A percentile compares a stretch with the other conserved stretches of the same genome.
These are phyloP conservation scores for Talaromyces sp. DNA, from an alignment of 2,329 filamentous ascomycete genomes.

Conservation along the genomic window DNA sequence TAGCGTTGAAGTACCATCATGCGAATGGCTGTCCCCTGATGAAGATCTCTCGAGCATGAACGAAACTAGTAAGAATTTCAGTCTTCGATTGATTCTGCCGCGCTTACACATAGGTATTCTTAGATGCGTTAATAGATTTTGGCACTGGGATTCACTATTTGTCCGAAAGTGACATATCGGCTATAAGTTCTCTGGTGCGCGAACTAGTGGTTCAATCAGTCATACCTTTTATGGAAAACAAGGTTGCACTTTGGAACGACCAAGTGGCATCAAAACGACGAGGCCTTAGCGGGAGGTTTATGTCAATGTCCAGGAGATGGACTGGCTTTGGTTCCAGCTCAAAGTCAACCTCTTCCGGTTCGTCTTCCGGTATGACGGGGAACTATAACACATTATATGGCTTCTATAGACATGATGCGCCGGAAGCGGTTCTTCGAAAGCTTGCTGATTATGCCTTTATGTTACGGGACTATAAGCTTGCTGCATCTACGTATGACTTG, in stretches of 20 bases:
- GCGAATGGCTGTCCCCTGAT: slow-evolving; percentile 81
- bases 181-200: slow-evolving; percentile 80
- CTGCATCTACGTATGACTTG: slow-evolving; percentile 86
- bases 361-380: slow-evolving; percentile 37
- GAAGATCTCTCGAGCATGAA: slow-evolving; percentile 77
- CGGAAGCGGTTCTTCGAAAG: slow-evolving; percentile 88
- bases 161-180: slow-evolving; percentile 85
- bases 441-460: slow-evolving; percentile 95
- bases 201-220: slow-evolving; percentile 95
- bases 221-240: slow-evolving; percentile 91
- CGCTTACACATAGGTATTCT: slow-evolving; percentile 20
- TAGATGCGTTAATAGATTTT: slow-evolving; percentile 49
- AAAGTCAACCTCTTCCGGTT: slow-evolving; percentile 51
- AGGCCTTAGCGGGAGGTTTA: slow-evolving; percentile 87
- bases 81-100: background rate
- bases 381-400: slow-evolving; percentile 76
- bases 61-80: slow-evolving; percentile 48
- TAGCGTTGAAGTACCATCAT: slow-evolving; percentile 71
- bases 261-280: slow-evolving; percentile 86
- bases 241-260: slow-evolving; percentile 90
- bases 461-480: slow-evolving; percentile 92
- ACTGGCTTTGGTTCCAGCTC: slow-evolving; percentile 68
- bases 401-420: slow-evolving; percentile 76
- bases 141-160: slow-evolving; percentile 71
- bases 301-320: slow-evolving; percentile 88